Conservation (phyloP, 2,329 filamentous ascomycete species). For the Ophiostoma australiae region DNA sequence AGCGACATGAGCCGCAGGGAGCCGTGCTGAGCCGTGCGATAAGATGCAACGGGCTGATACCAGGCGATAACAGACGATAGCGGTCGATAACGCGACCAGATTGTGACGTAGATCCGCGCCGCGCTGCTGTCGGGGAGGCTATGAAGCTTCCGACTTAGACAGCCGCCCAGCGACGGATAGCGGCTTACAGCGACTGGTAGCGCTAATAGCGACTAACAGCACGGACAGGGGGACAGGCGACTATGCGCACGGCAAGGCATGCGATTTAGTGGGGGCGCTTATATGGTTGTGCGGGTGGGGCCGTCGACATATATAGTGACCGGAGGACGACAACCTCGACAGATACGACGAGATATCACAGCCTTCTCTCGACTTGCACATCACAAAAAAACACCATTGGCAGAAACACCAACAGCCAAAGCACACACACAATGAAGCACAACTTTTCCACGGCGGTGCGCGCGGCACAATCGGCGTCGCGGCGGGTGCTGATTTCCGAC, state of each 20-base stretch:
- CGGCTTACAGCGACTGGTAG: neutral
- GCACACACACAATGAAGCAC: neutral
- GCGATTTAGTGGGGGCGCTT: neutral
- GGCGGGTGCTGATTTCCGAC: conserved; percentile 2
- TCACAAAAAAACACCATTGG: neutral
- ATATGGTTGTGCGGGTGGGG: conserved; percentile 4
- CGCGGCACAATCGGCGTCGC: conserved; percentile 13
- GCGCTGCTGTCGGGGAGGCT: conserved; percentile 2
- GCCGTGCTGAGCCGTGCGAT: conserved; percentile 9
- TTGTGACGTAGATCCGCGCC: conserved; percentile 1
- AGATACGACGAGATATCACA: neutral
- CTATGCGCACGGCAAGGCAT: neutral
- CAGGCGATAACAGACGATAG: neutral
- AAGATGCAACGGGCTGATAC: neutral
- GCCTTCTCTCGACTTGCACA: neutral
- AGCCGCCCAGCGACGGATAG: conserved; percentile 1
- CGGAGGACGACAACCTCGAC: conserved; percentile 1
- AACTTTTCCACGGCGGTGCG: neutral
- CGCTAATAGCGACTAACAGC: neutral
- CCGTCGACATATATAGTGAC: conserved; percentile 1
- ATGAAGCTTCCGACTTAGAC: neutral
- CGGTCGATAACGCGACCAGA: neutral
- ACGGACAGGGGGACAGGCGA: neutral
- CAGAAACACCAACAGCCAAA: neutral
- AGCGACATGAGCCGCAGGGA: neutral